Conservation (phyloP, 768 basidiomycete species). For the Naematelia aurantialba region DNA sequence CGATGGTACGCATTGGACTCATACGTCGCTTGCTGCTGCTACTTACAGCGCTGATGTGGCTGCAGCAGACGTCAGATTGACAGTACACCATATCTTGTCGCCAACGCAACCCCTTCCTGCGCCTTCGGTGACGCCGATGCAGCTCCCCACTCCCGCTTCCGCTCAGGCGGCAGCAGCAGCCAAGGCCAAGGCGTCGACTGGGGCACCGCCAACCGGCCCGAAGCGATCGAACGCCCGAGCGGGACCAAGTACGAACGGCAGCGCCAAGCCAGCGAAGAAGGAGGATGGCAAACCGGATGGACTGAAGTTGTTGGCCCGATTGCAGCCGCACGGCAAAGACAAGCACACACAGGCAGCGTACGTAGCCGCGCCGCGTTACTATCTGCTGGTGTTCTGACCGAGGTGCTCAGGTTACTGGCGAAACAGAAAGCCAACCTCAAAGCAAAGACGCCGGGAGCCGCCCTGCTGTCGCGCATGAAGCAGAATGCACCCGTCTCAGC, state of each 20-base stretch:
- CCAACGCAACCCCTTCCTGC: conserved; percentile 24
- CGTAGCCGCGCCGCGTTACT: conserved; percentile 4
- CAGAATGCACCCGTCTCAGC: conserved; percentile 1
- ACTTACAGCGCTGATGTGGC: too few relatives aligned
- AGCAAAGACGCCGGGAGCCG: conserved; percentile 16
- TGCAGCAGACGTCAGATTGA: conserved; percentile 20
- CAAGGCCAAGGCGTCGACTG: background rate
- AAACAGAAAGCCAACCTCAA: conserved; percentile 38
- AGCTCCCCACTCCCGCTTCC: conserved; percentile 5
- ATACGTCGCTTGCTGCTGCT: too few relatives aligned
- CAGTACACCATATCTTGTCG: conserved; percentile 33
- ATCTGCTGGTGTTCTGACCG: background rate
- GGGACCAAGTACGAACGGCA: background rate
- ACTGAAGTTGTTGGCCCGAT: conserved; percentile 26
- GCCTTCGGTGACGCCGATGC: conserved; percentile 8
- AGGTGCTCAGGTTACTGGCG: conserved; percentile 16
- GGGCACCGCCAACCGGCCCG: conserved; percentile 2
- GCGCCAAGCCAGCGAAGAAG: background rate
- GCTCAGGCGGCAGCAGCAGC: conserved; percentile 1
- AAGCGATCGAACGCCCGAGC: conserved; percentile 3
- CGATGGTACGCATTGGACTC: too few relatives aligned
- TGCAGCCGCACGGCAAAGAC: conserved; percentile 24
- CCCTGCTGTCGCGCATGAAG: conserved; percentile 28
- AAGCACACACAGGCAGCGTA: conserved; percentile 30
- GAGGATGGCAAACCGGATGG: conserved; percentile 26